These are phyloP conservation scores for Eragrostis nindensis DNA, from an alignment of 176 grass and related monocot species.

Conservation along the genomic window DNA sequence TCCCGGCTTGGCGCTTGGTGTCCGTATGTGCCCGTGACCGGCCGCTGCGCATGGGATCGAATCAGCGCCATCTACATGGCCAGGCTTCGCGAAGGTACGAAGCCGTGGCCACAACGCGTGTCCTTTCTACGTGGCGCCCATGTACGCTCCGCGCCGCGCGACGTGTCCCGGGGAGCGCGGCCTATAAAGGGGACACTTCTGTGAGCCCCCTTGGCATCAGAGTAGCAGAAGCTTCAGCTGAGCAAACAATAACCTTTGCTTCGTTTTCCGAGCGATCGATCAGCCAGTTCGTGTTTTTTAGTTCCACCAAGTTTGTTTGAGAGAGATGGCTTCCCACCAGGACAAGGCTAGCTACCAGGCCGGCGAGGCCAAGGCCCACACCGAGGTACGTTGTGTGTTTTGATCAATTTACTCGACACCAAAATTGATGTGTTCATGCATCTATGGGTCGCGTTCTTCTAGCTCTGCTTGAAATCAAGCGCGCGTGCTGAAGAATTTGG, in stretches of 20 bases:
- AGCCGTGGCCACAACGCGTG: slow-evolving; percentile 7
- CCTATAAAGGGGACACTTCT: neutral
- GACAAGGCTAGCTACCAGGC: slow-evolving; percentile 53
- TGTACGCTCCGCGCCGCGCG: neutral
- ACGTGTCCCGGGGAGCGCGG: slow-evolving; percentile 35
- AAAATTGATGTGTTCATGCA: no score
- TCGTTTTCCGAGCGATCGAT: neutral
- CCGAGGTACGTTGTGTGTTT: slow-evolving; percentile 49
- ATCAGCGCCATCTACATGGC: slow-evolving; percentile 25
- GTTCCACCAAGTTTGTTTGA: neutral
- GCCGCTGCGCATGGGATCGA: neutral
- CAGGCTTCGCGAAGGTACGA: slow-evolving; percentile 47
- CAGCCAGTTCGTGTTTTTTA: neutral
- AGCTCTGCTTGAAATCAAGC: neutral
- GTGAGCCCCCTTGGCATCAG: neutral
- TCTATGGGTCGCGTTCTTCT: neutral
- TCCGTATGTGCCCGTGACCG: neutral
- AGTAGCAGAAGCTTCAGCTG: neutral
- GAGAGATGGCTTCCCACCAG: slow-evolving; percentile 66
- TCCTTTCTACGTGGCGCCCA: slow-evolving; percentile 50
- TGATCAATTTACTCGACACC: no score
- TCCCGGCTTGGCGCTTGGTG: neutral
- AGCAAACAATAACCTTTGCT: neutral
- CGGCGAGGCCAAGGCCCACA: slow-evolving; percentile 70
- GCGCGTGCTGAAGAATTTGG: neutral